phyloP scores from a whole-genome alignment of 441 rosid species.

The Adansonia rubrostipa region DNA sequence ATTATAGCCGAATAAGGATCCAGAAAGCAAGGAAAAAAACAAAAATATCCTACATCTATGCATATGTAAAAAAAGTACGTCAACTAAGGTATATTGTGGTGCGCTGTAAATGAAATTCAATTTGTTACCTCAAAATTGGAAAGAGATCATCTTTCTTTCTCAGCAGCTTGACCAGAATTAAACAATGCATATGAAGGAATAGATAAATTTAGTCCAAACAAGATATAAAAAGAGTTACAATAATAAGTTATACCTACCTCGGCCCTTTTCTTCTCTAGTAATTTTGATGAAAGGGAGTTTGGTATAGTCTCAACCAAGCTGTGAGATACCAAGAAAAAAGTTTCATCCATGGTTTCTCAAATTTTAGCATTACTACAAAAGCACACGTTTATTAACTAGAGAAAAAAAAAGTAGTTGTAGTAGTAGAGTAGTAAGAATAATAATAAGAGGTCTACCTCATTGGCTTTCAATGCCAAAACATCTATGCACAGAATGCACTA shows the following conservation, averaged over 20 bases:
- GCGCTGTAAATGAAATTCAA: neutral
- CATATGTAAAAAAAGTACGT: neutral
- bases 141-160: slow-evolving; percentile 34
- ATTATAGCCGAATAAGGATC: slow-evolving; percentile 19
- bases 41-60: neutral
- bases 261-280: slow-evolving; percentile 63
- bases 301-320: slow-evolving; percentile 82
- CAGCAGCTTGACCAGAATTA: slow-evolving; percentile 44
- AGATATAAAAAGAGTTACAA: slow-evolving; percentile 41
- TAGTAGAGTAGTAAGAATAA: slow-evolving; percentile 4
- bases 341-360: slow-evolving; percentile 54
- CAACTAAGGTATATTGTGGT: neutral
- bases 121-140: slow-evolving; percentile 66
- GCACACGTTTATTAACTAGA: slow-evolving; percentile 54
- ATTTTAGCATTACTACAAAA: slow-evolving; percentile 49
- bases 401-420: slow-evolving; percentile 11
- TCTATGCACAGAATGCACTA: slow-evolving; percentile 61
- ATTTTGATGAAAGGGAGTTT: slow-evolving; percentile 62
- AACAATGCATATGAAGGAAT: slow-evolving; percentile 31
- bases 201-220: slow-evolving; percentile 40
- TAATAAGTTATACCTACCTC: slow-evolving; percentile 81
- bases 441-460: slow-evolving; percentile 77
- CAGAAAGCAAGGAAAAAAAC: neutral
- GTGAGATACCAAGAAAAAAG: slow-evolving; percentile 68
- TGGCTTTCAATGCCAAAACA: slow-evolving; percentile 59